A percentile compares a stretch with the other conserved stretches of the same genome.
These are phyloP conservation scores for Ophiorrhiza pumila DNA, from an alignment of 257 asterid genomes.

Conservation along the genomic window DNA sequence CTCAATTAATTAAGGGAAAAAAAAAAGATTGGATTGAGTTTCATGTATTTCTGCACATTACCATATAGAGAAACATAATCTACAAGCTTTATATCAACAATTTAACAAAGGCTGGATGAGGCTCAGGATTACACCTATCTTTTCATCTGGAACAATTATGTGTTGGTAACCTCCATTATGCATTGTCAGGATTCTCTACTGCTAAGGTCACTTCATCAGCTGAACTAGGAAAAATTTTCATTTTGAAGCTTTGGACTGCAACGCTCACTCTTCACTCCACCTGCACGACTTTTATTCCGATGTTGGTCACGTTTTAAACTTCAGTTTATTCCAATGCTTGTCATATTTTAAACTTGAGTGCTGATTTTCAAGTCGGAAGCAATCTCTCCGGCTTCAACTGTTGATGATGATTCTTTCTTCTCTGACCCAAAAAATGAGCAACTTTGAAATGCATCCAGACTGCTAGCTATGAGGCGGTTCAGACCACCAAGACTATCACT, in stretches of 20 bases:
- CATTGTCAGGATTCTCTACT: neutral
- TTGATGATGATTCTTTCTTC: slow-evolving; percentile 58
- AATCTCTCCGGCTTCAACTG: slow-evolving; percentile 51
- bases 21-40: neutral
- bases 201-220: neutral
- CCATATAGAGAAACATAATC: slow-evolving; percentile 1
- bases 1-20: slow-evolving; percentile 1
- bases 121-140: neutral
- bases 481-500: slow-evolving; percentile 86
- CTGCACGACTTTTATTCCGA: neutral
- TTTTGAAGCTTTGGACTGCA: neutral
- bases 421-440: slow-evolving; percentile 83
- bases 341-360: slow-evolving; percentile 39
- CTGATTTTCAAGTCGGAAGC: slow-evolving; percentile 52
- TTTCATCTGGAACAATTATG: slow-evolving; percentile 4
- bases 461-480: slow-evolving; percentile 82
- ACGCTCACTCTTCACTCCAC: neutral
- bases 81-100: slow-evolving; percentile 18
- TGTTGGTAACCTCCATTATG: neutral
- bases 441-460: slow-evolving; percentile 85
- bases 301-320: slow-evolving; percentile 28
- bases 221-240: slow-evolving; percentile 1
- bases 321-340: too few species aligned
- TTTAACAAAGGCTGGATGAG: neutral
- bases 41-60: slow-evolving; percentile 3